Evolutionary conservation across 2,329 filamentous ascomycete species (phyloP).

Genomic region (Ophiocordyceps camponoti-floridani): DNA sequence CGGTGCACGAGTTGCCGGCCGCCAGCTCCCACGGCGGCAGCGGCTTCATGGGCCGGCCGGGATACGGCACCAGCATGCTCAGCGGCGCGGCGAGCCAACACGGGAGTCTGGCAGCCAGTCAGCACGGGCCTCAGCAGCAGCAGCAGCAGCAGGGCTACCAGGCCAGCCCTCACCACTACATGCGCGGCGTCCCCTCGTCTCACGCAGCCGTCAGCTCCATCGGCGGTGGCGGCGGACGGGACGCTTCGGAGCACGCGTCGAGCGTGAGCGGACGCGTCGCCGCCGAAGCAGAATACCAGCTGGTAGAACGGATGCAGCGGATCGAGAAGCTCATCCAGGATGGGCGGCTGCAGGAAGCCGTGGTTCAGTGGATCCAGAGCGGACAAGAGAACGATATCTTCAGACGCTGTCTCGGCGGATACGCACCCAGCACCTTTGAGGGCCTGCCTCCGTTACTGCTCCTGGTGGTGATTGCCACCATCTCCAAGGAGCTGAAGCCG

Average conservation of each 20-base stretch:
- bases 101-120: constrained; percentile 15
- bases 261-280: constrained; percentile 16
- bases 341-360: constrained; percentile 42
- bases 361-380: constrained; percentile 50
- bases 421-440: constrained; percentile 24
- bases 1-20: constrained; percentile 22
- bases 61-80: constrained; percentile 11
- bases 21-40: constrained; percentile 6
- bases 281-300: constrained; percentile 26
- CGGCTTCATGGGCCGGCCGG: constrained; percentile 7
- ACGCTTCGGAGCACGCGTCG: constrained; percentile 16
- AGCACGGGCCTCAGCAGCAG: constrained; percentile 3
- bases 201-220: constrained; percentile 16
- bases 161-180: constrained; percentile 19
- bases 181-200: constrained; percentile 8
- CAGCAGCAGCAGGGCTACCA: constrained; percentile 13
- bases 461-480: constrained; percentile 45
- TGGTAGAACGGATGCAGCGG: constrained; percentile 33
- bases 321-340: constrained; percentile 46
- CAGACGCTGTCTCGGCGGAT: constrained; percentile 21
- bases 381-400: constrained; percentile 46
- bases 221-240: constrained; percentile 3
- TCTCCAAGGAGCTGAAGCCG: constrained; percentile 38
- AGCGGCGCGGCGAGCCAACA: constrained; percentile 11
- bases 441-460: constrained; percentile 42